Base-by-base conservation (phyloP, 192 early-diverging fungal species). In the Coemansia sp. region DNA sequence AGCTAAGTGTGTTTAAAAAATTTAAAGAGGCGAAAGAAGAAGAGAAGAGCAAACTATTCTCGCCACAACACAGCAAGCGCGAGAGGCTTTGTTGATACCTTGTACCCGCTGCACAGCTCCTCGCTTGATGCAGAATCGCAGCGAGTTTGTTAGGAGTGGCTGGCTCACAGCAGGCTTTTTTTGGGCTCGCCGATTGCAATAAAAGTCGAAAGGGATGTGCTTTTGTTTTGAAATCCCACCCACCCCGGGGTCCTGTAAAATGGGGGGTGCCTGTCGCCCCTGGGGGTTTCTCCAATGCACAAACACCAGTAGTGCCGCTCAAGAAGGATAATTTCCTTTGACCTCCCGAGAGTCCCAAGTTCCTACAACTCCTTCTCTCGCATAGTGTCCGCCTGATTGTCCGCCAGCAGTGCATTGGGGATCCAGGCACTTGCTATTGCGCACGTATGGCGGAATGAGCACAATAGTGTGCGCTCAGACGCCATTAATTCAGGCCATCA, bases 381-480 rank as follows among this genome's bases (percentile, higher is more conserved):
- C 18, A 20, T n/a, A 18, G 43, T 45, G n/a, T 9, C 43, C 43
- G 43, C 43, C 43, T 45, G 43, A 45, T 45, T 45, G 43, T 21
- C 18, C 18, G 43, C n/a, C 43, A 20, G 43, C 43, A 45, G 43
- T 20, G 43, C 52, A 53, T 53, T 26, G 1, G 26, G 42, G 42
- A 18, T n/a, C 23, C 20, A 48, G 20, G 13, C 7, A 1, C 45
- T 48, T 18, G n/a, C 18, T 50, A 50, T 50, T 50, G 48, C 48
- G 26, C 48, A 50, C 25, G 48, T 11, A 16, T 53, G 52, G 26
- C 52, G 16, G 25, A 53, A 53, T 53, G 48, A 8, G 48, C 52
- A 53, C 52, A 53, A 53, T 53, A 53, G 52, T 53, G 52, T 28
- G 26, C 52, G 26, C 26, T 53, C 52, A 53, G 52, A 53, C 52